Evolutionary conservation across 352 stramenopile species (phyloP).

Genomic region (Phytophthora macrochlamydospora): DNA sequence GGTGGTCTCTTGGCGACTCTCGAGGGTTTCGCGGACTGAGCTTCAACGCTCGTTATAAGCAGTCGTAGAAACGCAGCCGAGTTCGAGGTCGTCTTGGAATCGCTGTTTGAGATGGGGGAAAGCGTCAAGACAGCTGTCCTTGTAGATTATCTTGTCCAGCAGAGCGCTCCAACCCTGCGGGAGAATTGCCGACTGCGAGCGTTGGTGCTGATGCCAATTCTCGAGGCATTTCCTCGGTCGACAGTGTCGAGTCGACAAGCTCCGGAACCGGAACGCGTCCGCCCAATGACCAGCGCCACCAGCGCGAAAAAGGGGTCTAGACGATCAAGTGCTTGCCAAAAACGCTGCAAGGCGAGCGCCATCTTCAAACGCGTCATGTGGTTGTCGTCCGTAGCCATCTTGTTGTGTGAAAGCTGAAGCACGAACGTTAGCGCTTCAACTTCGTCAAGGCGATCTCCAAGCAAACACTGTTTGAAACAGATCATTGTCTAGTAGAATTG

Average conservation of each 20-base stretch:
- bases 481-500: conserved; percentile 21
- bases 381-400: not conserved
- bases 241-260: not conserved
- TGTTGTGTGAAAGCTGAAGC: not conserved
- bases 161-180: too few species aligned
- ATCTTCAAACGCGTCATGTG: not conserved
- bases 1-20: not conserved
- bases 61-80: not conserved
- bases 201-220: too few species aligned
- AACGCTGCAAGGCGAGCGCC: not conserved
- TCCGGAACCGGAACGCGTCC: not conserved
- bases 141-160: too few species aligned
- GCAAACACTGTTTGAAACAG: not conserved
- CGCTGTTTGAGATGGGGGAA: too few species aligned
- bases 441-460: conserved; percentile 1
- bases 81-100: not conserved
- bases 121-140: too few species aligned
- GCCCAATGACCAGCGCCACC: not conserved
- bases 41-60: not conserved
- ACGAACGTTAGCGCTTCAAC: not conserved
- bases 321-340: not conserved
- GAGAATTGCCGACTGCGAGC: too few species aligned
- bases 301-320: not conserved
- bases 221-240: not conserved
- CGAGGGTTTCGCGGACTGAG: not conserved